Base-by-base conservation (phyloP, 352 stramenopile species). In the Globisporangium takayamanum region DNA sequence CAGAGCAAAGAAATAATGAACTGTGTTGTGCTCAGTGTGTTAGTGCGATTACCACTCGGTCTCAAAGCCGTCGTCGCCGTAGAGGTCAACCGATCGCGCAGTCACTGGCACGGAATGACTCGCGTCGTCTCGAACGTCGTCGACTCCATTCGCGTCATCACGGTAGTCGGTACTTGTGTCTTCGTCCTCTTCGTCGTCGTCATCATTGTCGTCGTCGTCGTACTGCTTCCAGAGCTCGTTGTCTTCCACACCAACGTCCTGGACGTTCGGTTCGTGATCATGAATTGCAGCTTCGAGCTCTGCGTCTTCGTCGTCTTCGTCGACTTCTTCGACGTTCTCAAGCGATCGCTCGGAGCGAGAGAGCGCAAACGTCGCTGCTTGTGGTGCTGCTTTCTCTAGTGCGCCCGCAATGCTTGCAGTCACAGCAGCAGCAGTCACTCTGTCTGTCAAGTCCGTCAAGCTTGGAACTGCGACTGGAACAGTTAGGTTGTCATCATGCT, bases 31-130 rank as follows among this genome's bases (percentile, higher is more conserved):
- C 12, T 7, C 3, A 18, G 15, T 47, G 15, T 14, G 41, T 22
- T 22, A 10, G 14, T 33, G 28, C 45, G n/a, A 18, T 56, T 60
- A 76, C 71, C 71, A 78, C 45, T 84, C 74, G 37, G 51, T 72
- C 39, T 88, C 75, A 53, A 88, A 88, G 16, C 64, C 72, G 59
- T 86, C 75, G 42, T 83, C 77, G 28, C 66, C 74, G 54, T 88
- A 88, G 45, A 64, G 65, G 51, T 73, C 62, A 15, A 67, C 57
- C 41, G 62, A 75, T 12, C 63, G 46, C 26, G 63, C 51, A n/a
- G 59, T 60, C 30, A 14, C 55, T 33, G 26, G 59, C 0, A 46
- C 46, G 1, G 59, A 65, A 8, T 39, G 45, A 37, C 50, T 60
- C 15, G 30, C 15, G 5, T 59, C 60, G 26, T 68, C 18, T 37